Evolutionary conservation across 148 eudicot genomes (phyloP), one percentile per base, ranked within the genome.

Genomic region (Camellia lanceoleosa): DNA sequence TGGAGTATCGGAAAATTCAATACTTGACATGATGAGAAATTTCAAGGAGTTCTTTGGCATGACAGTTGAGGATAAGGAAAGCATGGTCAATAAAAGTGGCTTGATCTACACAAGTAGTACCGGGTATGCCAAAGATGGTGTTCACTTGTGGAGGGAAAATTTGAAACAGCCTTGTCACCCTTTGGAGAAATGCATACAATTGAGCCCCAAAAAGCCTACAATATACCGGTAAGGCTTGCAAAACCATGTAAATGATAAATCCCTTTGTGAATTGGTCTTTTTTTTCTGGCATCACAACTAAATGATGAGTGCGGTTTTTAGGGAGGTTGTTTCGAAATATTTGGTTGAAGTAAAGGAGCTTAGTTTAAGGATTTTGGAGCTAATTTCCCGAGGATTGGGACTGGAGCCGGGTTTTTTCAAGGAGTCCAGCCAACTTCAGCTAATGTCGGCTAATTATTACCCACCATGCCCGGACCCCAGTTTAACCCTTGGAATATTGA

Each of bases 391-490:
- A 84, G 97, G 93, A 71, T 69, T 92, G 41, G 89, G 93, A 59
- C 87, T 89, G 8, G 94, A 89, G 80, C 68, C 54, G 1, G 85
- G 86, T 9, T 86, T 79, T 64, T 86, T 92, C 19, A 58, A 71
- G 12, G 93, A 83, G 52, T 13, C 80, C 58, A 88, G 84, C 55
- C 76, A 83, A 74, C 79, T 62, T 20, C 90, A 87, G 18, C 69
- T 89, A 18, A n/a, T 92, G 79, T 55, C 79, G 12, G 87, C 84
- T 1, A 88, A 87, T 79, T 79, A 87, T 65, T 91, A 92, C 65
- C 93, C 93, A 1, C 90, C 91, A 1, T 91, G 97, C 83, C 97
- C 97, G 2, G 94, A 92, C 73, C 92, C 92, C 5, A 91, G 90
- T 75, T 58, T 91, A 67, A 84, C 97, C 0, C 7, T 92, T 23